phyloP scores from a whole-genome alignment of 805 yeast genomes.

The Candida orba region DNA sequence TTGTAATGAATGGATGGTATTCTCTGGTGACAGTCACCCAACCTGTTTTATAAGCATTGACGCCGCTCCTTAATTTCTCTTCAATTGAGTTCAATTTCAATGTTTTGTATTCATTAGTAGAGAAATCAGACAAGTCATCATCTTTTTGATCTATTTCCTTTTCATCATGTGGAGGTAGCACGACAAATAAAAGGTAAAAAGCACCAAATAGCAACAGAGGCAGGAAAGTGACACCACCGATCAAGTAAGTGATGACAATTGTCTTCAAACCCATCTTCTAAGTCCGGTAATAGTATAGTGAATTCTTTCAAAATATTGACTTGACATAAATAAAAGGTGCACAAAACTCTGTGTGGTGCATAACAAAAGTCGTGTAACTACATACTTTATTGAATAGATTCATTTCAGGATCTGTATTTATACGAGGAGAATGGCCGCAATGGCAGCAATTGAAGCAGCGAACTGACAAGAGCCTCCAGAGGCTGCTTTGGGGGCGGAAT shows the following conservation, averaged over 20 bases:
- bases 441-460: constrained; percentile 11
- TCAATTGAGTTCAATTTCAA: constrained; percentile 57
- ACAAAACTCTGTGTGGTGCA: not conserved
- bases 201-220: constrained; percentile 44
- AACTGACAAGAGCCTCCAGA: not conserved
- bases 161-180: constrained; percentile 21
- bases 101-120: constrained; percentile 25
- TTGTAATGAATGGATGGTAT: constrained; percentile 42
- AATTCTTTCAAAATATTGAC: no score
- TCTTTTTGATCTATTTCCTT: constrained; percentile 15
- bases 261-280: constrained; percentile 14
- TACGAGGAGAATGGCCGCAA: constrained; percentile 8
- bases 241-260: constrained; percentile 40
- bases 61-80: constrained; percentile 52
- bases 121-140: constrained; percentile 18
- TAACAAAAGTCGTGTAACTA: no score
- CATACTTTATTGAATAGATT: no score
- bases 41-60: constrained; percentile 58
- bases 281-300: no score
- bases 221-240: constrained; percentile 16
- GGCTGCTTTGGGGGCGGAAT: constrained; percentile 3
- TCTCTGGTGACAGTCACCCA: constrained; percentile 85
- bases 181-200: constrained; percentile 31
- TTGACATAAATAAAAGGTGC: not conserved
- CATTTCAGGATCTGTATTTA: no score